Conservation (phyloP, 2,329 filamentous ascomycete genomes). For the Neofusicoccum umdonicola region DNA sequence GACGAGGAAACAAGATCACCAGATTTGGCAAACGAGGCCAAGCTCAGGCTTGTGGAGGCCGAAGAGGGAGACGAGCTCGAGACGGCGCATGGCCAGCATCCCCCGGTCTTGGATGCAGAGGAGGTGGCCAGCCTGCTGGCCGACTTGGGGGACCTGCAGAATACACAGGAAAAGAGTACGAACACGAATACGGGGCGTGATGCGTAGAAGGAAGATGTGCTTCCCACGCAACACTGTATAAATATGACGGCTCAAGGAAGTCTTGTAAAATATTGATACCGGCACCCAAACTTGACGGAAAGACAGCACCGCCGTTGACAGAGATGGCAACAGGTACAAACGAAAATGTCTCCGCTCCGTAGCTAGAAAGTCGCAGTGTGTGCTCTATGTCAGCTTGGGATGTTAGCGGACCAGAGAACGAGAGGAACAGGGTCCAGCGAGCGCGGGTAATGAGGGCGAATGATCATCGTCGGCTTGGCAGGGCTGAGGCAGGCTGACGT, state of each 20-base stretch:
- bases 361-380: too few relatives aligned
- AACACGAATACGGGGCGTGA: not conserved
- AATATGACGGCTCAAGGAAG: not conserved
- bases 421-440: too few relatives aligned
- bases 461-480: conserved; percentile 5
- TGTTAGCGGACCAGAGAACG: too few relatives aligned
- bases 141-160: not conserved
- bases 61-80: not conserved
- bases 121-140: not conserved
- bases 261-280: not conserved
- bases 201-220: not conserved
- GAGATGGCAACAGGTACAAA: too few relatives aligned
- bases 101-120: not conserved
- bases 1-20: not conserved
- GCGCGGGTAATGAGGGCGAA: not conserved
- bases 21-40: too few relatives aligned
- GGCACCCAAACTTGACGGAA: too few relatives aligned
- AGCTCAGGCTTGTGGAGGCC: not conserved
- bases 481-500: conserved; percentile 1
- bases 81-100: not conserved
- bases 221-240: not conserved
- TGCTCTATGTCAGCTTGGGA: too few relatives aligned
- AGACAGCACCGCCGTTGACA: too few relatives aligned
- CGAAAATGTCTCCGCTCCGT: too few relatives aligned
- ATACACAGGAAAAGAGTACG: not conserved